Base-by-base conservation (phyloP, 495 filamentous ascomycete genomes). In the Aspergillus wentii region DNA sequence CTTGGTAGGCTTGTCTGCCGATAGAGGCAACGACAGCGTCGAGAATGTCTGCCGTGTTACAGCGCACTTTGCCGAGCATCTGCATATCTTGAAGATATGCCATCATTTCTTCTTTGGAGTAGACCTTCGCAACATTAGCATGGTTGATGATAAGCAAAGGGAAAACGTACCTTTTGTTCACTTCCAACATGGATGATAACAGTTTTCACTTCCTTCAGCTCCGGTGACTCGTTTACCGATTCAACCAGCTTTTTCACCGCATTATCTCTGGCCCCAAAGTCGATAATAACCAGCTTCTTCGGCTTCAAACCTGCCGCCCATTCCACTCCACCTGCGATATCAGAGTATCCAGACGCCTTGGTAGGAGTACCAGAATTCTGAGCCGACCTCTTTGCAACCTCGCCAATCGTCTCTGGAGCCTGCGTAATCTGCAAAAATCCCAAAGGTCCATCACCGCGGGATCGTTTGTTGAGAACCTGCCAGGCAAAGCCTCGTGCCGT, bases 251-350 rank as follows among this genome's bases (percentile, higher is more conserved):
- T 36, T n/a, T 53, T 40, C 1, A 57, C 46, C 0, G 59, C 62
- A 35, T 52, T 51, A 5, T 43, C 65, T 10, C 76, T 55, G 0
- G 64, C 64, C 10, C 75, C 77, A 46, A 75, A 79, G 44, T 81
- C 72, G 33, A 66, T 43, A 19, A 80, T 41, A 4, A 76, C 58
- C 38, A 80, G 46, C 43, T 70, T 73, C 2, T 30, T 33, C 5
- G 54, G 51, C 21, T 41, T 34, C 5, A 32, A 39, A 9, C 19
- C 22, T 10, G 9, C 40, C 4, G 55, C 4, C 58, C 48, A 65
- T 18, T 46, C 26, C 5, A 41, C 38, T 1, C 38, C 39, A 14
- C 35, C 27, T 3, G 30, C 17, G 16, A 53, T 22, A 16, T 61
- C 42, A 1, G 16, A 8, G 41, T 69, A 67, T 5, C 22, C 38